phyloP scores from a whole-genome alignment of 31 red algal species.

The Asparagopsis taxiformis region DNA sequence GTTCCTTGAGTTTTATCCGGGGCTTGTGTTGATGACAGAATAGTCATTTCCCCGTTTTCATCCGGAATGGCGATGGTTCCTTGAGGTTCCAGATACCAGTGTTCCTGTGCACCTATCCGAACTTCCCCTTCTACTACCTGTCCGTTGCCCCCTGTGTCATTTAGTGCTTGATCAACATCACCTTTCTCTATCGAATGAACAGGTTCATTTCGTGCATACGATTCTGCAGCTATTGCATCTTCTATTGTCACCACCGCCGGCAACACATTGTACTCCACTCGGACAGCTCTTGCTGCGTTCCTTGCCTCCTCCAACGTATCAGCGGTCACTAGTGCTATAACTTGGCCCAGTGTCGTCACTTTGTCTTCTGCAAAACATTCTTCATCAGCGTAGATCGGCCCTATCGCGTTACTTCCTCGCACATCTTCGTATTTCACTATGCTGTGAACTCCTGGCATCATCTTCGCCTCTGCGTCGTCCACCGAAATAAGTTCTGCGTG shows the following conservation, averaged over 20 bases:
- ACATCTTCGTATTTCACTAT: constrained; percentile 67
- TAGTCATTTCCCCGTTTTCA: constrained; percentile 72
- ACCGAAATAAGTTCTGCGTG: constrained; percentile 51
- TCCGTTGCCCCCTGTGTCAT: background rate
- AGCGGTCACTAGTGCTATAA: constrained; percentile 75
- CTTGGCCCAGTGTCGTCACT: constrained; percentile 78
- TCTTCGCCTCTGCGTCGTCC: constrained; percentile 29
- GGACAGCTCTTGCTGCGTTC: constrained; percentile 48
- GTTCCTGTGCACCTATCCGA: constrained; percentile 90
- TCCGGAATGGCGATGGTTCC: constrained; percentile 73
- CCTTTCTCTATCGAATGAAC: constrained; percentile 57
- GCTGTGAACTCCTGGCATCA: constrained; percentile 46
- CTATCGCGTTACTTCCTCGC: constrained; percentile 64
- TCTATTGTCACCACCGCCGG: constrained; percentile 74
- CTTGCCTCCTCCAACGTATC: constrained; percentile 59
- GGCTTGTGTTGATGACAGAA: constrained; percentile 72
- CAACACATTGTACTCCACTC: constrained; percentile 61
- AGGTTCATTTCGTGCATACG: constrained; percentile 40
- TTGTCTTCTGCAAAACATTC: constrained; percentile 62
- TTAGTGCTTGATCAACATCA: constrained; percentile 30
- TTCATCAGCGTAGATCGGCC: constrained; percentile 69
- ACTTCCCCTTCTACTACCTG: constrained; percentile 37
- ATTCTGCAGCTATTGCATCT: constrained; percentile 59
- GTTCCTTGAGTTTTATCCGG: constrained; percentile 70
- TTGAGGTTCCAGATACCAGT: constrained; percentile 90